Evolutionary conservation across 331 rosid genomes (phyloP), one percentile per base, ranked within the genome.

Genomic region (Ulmus americana): DNA sequence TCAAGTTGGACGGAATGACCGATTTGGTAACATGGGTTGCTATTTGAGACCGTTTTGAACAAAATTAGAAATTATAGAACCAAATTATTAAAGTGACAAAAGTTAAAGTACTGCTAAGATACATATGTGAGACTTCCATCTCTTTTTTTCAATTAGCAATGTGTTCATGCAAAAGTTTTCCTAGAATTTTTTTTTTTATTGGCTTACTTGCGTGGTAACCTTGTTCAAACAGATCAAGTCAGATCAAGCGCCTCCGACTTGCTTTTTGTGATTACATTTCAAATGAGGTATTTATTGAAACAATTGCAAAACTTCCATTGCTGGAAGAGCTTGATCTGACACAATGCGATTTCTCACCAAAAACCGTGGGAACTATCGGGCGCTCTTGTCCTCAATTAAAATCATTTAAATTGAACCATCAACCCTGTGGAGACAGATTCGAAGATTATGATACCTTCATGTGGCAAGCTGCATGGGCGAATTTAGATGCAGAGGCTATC

Each of bases 171-270:
- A 18, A 18, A 18, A 18, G 20, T 18, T 18, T 18, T 18, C 20
- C 20, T 18, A 18, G 20, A 18, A 18, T 0, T 0, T 18, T 18
- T 18, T 18, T 0, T 0, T 18, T 18, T 18, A 18, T 18, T 18
- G 20, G 20, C 20, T 18, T 18, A 18, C 20, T 0, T 18, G 20
- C 20, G 20, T 18, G 1, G 20, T 18, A 18, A 18, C 20, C 20
- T 18, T 18, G 1, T 12, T 73, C 53, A 20, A 61, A 57, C 80
- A 88, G 94, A 52, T 57, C 86, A 58, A 81, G 79, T 65, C 43
- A 65, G 49, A 75, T 88, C 20, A 77, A 28, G 40, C 43, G 84
- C 46, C 83, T 88, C 8, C 83, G 76, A 16, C 61, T 83, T 44
- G 69, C 47, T 55, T 45, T 41, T 54, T 79, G 80, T 59, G 0